These are phyloP conservation scores for Sugiyamaella japonica DNA, from an alignment of 1,139 yeast species.

Conservation along the genomic window DNA sequence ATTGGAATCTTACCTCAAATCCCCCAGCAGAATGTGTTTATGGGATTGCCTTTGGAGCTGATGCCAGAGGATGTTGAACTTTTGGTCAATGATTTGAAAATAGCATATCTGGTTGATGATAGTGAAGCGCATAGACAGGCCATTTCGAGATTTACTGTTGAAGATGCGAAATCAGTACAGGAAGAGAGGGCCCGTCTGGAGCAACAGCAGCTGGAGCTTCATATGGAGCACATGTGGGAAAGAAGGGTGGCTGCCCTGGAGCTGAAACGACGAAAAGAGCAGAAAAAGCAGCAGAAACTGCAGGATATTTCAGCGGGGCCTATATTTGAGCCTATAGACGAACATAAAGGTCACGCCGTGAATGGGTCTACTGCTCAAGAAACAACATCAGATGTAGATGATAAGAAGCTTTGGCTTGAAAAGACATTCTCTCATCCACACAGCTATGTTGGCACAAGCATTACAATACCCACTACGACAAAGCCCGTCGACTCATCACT, in stretches of 20 bases:
- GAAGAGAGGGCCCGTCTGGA: constrained; percentile 20
- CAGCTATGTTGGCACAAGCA: not conserved
- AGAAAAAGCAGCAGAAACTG: not conserved
- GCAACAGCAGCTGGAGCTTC: constrained; percentile 25
- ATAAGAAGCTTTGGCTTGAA: constrained; percentile 11
- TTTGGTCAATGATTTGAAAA: constrained; percentile 50
- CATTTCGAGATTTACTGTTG: constrained; percentile 22
- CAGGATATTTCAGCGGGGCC: not conserved
- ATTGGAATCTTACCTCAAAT: constrained; percentile 81
- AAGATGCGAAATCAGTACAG: constrained; percentile 23
- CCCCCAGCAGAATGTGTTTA: constrained; percentile 86
- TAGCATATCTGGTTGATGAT: constrained; percentile 38
- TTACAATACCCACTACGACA: constrained; percentile 5
- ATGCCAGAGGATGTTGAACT: constrained; percentile 73
- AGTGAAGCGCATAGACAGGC: constrained; percentile 37
- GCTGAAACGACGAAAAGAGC: constrained; percentile 3
- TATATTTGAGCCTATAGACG: not conserved
- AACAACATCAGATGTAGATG: not conserved
- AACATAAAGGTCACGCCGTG: too few relatives aligned
- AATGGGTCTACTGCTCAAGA: not conserved
- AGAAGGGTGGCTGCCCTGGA: constrained; percentile 18
- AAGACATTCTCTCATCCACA: constrained; percentile 7
- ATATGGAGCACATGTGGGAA: constrained; percentile 30
- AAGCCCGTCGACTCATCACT: not conserved
- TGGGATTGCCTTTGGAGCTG: constrained; percentile 78